Evolutionary conservation across 345 rosid species (phyloP), one percentile per base, ranked within the genome.

Genomic region (Eucalyptus tenuipes): DNA sequence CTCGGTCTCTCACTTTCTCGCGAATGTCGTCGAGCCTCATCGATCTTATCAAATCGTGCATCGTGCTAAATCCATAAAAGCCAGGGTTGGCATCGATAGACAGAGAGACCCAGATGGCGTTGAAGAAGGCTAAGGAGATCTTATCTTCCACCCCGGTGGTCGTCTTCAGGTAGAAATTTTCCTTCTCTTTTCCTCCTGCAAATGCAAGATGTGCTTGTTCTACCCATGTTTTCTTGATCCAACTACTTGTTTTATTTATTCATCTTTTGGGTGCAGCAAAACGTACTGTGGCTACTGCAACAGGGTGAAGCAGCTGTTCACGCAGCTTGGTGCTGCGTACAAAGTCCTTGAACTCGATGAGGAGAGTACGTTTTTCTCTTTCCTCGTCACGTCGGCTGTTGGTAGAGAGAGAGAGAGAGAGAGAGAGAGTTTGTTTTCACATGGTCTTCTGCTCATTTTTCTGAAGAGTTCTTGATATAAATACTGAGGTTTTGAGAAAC

Each of bases 121-220:
- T 91, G 82, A 88, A 88, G 90, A 95, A 95, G 88, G 96, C 93
- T 17, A 92, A 94, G 91, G 95, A 93, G 90, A 91, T 95, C 86
- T 94, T 94, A 45, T 85, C 95, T 50, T 91, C 97, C 81, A 89
- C 92, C 79, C 97, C 97, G 0, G 97, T 93, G 49, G 94, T 95
- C 45, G 94, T 96, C 87, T 96, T 95, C 94, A 96, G 97, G 97
- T 93, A 75, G 82, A 37, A 20, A 40, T 75, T 42, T 22, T 2
- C 27, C 13, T 5, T 40, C 45, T 20, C 37, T 20, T 40, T 37
- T 10, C 22, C 42, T 33, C 40, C 20, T 33, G 80, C 13, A 68
- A 68, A 68, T 7, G 80, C 80, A 68, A 68, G 25, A 17, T 4
- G 80, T 33, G 25, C 25, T 25, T n/a, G n/a, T 33, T 33, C 20